Conservation (phyloP, 2,329 filamentous ascomycete species). For the Magnaporthales sp. region DNA sequence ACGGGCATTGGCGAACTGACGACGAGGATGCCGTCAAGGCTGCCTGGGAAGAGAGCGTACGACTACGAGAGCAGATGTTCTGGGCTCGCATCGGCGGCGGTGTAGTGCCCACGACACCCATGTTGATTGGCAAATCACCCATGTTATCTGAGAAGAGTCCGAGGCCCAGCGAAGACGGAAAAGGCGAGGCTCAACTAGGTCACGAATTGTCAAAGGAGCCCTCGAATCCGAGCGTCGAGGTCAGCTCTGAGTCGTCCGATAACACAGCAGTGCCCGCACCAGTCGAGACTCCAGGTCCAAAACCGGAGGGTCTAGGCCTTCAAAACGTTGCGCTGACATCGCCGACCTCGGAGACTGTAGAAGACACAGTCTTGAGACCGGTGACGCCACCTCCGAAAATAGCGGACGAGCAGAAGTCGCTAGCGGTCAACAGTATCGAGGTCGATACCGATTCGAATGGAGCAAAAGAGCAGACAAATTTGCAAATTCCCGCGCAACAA, state of each 20-base stretch:
- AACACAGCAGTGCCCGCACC: not conserved
- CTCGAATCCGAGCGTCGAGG: not conserved
- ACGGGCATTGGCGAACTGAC: slow-evolving; percentile 82
- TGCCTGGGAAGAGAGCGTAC: slow-evolving; percentile 92
- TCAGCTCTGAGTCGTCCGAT: not conserved
- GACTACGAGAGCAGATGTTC: slow-evolving; percentile 89
- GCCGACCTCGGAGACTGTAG: not conserved
- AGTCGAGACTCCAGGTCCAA: not conserved
- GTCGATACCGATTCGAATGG: not conserved
- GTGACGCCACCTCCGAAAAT: not conserved
- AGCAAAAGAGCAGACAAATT: not conserved
- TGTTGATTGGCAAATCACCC: not conserved
- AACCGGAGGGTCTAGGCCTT: not conserved
- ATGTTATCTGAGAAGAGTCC: slow-evolving; percentile 2
- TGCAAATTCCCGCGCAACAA: not conserved
- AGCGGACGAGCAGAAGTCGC: not conserved
- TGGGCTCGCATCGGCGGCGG: slow-evolving; percentile 91
- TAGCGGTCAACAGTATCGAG: not conserved
- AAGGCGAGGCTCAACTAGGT: not conserved
- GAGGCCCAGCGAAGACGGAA: not conserved
- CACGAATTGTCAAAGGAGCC: not conserved
- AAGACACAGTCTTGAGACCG: not conserved
- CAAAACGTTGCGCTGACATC: not conserved
- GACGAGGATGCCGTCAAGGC: slow-evolving; percentile 76
- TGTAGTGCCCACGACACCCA: slow-evolving; percentile 56